These are phyloP conservation scores for Amphirosellinia nigrospora DNA, from an alignment of 495 filamentous ascomycete species.

Conservation along the genomic window DNA sequence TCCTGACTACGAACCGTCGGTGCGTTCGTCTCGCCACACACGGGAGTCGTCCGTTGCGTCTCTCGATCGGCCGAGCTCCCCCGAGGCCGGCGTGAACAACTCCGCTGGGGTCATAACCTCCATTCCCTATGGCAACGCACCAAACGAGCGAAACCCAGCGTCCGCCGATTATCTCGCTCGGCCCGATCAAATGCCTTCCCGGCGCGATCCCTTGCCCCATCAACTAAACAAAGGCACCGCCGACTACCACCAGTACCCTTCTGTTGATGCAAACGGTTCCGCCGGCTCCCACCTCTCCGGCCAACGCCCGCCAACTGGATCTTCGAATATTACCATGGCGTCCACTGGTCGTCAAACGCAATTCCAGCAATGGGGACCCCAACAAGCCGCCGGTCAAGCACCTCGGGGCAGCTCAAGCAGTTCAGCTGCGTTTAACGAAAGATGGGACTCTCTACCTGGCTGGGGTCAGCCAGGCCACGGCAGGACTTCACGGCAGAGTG, in stretches of 20 bases:
- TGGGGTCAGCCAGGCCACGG: constrained; percentile 37
- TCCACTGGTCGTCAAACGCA: constrained; percentile 72
- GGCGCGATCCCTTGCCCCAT: constrained; percentile 78
- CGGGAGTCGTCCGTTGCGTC: constrained; percentile 80
- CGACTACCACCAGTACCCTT: constrained; percentile 92
- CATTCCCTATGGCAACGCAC: constrained; percentile 84
- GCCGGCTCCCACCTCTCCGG: constrained; percentile 65
- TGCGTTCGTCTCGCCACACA: constrained; percentile 79
- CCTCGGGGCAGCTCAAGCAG: constrained; percentile 59
- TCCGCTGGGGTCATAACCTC: constrained; percentile 87
- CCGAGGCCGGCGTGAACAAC: constrained; percentile 64
- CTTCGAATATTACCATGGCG: constrained; percentile 69
- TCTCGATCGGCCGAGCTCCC: constrained; percentile 64
- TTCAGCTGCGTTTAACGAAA: constrained; percentile 56
- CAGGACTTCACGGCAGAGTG: constrained; percentile 49
- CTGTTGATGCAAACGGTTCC: constrained; percentile 64
- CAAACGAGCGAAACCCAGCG: constrained; percentile 73
- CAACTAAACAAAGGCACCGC: constrained; percentile 76
- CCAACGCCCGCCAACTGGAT: constrained; percentile 72
- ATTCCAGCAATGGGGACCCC: constrained; percentile 74
- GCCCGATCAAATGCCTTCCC: constrained; percentile 65
- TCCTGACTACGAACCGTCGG: constrained; percentile 60
- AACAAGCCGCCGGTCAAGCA: constrained; percentile 23
- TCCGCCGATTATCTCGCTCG: constrained; percentile 77
- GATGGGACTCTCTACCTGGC: constrained; percentile 71